phyloP scores from a whole-genome alignment of 2,329 filamentous ascomycete genomes.

The Microsporum canis region DNA sequence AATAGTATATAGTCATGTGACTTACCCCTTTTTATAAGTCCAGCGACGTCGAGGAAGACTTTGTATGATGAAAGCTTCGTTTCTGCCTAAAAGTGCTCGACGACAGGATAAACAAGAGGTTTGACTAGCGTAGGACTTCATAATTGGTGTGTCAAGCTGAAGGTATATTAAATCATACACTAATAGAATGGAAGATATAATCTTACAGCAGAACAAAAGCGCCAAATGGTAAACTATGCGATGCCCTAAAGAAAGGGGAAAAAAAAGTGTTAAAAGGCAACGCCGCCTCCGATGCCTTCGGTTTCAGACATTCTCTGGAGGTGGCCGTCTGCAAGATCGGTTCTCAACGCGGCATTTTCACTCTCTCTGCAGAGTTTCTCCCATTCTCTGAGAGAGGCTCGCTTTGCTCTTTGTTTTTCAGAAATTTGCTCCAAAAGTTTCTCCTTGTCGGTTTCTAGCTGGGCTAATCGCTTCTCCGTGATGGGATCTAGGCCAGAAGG shows the following conservation, averaged over 20 bases:
- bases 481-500: constrained; percentile 29
- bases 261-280: constrained; percentile 26
- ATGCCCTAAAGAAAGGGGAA: neutral
- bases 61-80: neutral
- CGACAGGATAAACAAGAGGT: no score
- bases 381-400: constrained; percentile 36
- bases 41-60: neutral
- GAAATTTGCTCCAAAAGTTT: constrained; percentile 35
- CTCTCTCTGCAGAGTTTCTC: constrained; percentile 38
- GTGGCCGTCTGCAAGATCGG: constrained; percentile 39
- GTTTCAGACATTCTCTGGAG: constrained; percentile 36
- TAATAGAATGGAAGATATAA: no score
- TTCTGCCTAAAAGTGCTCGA: neutral
- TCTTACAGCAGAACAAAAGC: neutral
- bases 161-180: no score
- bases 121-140: no score
- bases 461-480: constrained; percentile 35
- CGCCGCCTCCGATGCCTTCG: constrained; percentile 26
- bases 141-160: no score
- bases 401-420: constrained; percentile 35
- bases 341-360: constrained; percentile 34
- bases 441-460: constrained; percentile 36
- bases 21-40: neutral
- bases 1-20: neutral
- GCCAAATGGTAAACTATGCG: neutral